A percentile compares a stretch with the other conserved stretches of the same genome.
These are phyloP conservation scores for Glebionis coronaria DNA, from an alignment of 129 eudicot genomes.

Conservation along the genomic window DNA sequence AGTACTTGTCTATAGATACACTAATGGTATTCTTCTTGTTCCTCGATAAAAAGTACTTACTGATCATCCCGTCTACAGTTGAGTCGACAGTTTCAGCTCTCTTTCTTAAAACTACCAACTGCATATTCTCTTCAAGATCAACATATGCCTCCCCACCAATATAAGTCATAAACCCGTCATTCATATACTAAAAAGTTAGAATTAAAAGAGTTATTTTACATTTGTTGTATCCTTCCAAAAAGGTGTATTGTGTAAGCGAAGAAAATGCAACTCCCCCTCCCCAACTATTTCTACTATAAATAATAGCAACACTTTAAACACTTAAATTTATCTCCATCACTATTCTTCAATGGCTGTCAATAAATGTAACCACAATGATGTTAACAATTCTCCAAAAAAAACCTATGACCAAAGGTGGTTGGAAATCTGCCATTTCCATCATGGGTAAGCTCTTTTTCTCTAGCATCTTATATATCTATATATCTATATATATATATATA, in stretches of 20 bases:
- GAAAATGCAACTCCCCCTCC: too few relatives aligned
- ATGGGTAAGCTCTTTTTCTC: too few relatives aligned
- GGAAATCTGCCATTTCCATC: constrained; percentile 64
- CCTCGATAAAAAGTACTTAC: constrained; percentile 43
- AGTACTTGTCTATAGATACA: constrained; percentile 44
- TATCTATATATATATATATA: too few relatives aligned
- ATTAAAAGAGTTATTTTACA: too few relatives aligned
- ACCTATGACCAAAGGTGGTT: constrained; percentile 50
- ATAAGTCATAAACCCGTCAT: constrained; percentile 36
- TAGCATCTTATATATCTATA: too few relatives aligned
- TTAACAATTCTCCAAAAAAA: constrained; percentile 14
- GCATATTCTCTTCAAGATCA: constrained; percentile 41
- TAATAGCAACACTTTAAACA: too few relatives aligned
- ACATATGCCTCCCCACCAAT: constrained; percentile 42
- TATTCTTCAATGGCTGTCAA: constrained; percentile 15
- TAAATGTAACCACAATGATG: constrained; percentile 16
- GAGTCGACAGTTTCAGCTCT: constrained; percentile 42
- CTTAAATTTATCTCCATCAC: background rate
- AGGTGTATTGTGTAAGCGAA: too few relatives aligned
- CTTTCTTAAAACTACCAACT: constrained; percentile 38
- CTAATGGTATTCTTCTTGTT: constrained; percentile 44
- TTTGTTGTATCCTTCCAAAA: too few relatives aligned
- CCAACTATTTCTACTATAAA: too few relatives aligned
- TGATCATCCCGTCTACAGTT: constrained; percentile 34
- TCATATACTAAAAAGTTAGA: too few relatives aligned